These are phyloP conservation scores for Scalesia atractyloides DNA, from an alignment of 129 eudicot genomes.

Conservation along the genomic window DNA sequence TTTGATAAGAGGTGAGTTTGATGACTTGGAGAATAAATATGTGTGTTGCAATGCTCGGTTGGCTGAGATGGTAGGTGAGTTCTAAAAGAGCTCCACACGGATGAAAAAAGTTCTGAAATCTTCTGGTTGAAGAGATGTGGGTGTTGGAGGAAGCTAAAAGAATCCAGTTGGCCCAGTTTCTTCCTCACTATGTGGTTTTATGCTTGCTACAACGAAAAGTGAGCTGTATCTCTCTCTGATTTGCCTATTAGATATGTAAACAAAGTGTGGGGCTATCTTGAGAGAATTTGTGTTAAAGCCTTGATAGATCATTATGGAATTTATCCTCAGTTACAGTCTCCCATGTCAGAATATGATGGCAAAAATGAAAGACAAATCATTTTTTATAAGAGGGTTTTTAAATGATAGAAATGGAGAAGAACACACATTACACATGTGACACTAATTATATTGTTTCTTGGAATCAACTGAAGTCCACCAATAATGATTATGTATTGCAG, in stretches of 20 bases:
- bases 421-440: conserved; percentile 37
- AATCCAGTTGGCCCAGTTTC: conserved; percentile 27
- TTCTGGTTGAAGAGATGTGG: conserved; percentile 40
- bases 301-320: conserved; percentile 20
- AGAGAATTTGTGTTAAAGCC: conserved; percentile 8
- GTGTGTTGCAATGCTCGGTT: conserved; percentile 31
- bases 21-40: neutral
- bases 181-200: conserved; percentile 27
- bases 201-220: conserved; percentile 28
- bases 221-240: conserved; percentile 16
- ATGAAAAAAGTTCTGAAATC: conserved; percentile 3
- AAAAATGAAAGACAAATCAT: conserved; percentile 25
- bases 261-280: conserved; percentile 33
- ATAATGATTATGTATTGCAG: neutral
- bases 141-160: conserved; percentile 41
- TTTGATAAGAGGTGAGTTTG: conserved; percentile 23
- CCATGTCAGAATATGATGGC: conserved; percentile 4
- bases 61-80: conserved; percentile 25
- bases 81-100: conserved; percentile 11
- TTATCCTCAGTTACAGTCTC: conserved; percentile 31
- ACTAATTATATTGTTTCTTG: conserved; percentile 16
- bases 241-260: conserved; percentile 15
- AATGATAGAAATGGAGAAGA: conserved; percentile 43
- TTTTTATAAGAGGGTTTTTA: conserved; percentile 23
- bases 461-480: neutral